Percentiles rank a stretch among this genome's conserved stretches.
Conservation (phyloP, 179 eudicot genomes). For the Vitellaria paradoxa region DNA sequence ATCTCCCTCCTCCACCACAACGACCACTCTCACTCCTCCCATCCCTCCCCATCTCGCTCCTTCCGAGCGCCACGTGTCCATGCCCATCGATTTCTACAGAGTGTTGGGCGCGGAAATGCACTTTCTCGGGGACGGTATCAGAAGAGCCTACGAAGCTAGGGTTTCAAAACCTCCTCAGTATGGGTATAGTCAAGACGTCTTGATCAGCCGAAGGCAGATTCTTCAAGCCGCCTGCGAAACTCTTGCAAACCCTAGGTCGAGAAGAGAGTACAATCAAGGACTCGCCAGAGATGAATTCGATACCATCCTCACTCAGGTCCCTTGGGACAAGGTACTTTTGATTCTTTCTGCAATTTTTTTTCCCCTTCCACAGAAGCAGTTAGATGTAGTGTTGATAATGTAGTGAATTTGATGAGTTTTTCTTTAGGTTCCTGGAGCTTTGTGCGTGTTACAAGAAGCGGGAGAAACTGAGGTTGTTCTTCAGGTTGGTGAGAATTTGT, state of each 20-base stretch:
- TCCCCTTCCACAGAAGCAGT: not conserved
- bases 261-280: conserved; percentile 82
- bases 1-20: conserved; percentile 16
- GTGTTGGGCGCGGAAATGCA: conserved; percentile 82
- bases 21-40: conserved; percentile 35
- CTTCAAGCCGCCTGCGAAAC: conserved; percentile 91
- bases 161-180: conserved; percentile 76
- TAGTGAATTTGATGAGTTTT: conserved; percentile 14
- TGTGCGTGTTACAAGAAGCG: conserved; percentile 90
- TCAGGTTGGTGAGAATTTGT: conserved; percentile 76
- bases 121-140: conserved; percentile 86
- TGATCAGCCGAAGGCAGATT: conserved; percentile 79
- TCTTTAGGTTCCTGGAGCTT: conserved; percentile 87
- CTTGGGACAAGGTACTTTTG: conserved; percentile 70
- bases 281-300: conserved; percentile 72
- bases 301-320: conserved; percentile 71
- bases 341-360: not conserved
- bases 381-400: not conserved
- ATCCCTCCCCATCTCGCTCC: conserved; percentile 54
- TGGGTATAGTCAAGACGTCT: conserved; percentile 77
- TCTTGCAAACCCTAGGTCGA: conserved; percentile 56
- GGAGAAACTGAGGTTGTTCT: conserved; percentile 88
- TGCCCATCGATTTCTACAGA: conserved; percentile 83
- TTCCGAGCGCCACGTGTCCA: conserved; percentile 67
- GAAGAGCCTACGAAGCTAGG: conserved; percentile 75